Percentiles rank a stretch among this genome's conserved stretches.
Evolutionary conservation across 1,284 basidiomycete genomes (phyloP).

Genomic region (Malassezia globosa): DNA sequence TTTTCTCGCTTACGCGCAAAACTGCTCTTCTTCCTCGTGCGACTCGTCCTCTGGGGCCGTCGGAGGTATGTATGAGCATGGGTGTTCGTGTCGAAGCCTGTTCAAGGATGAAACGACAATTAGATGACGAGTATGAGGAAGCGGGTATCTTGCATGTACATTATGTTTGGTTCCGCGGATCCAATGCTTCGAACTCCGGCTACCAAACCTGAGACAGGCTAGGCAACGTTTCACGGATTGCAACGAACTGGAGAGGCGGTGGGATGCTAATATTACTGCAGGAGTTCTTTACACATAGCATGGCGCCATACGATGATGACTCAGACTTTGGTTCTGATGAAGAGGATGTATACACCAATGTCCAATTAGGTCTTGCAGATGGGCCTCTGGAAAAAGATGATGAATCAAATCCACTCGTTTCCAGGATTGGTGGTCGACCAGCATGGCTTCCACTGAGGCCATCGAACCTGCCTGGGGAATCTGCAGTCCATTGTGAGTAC

Average conservation of each 20-base stretch:
- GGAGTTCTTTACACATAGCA: constrained; percentile 1
- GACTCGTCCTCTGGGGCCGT: too few relatives aligned
- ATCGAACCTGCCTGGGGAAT: constrained; percentile 20
- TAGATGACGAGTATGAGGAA: constrained; percentile 43
- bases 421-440: constrained; percentile 38
- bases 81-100: constrained; percentile 9
- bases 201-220: constrained; percentile 32
- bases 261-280: neutral
- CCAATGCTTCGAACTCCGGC: constrained; percentile 37
- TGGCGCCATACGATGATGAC: constrained; percentile 19
- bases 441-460: constrained; percentile 31
- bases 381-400: constrained; percentile 36
- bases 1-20: too few relatives aligned
- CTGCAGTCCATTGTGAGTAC: constrained; percentile 22
- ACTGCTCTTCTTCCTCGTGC: too few relatives aligned
- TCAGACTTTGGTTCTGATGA: constrained; percentile 35
- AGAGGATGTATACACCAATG: constrained; percentile 27
- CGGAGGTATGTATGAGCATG: constrained; percentile 5
- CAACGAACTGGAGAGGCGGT: too few relatives aligned
- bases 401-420: constrained; percentile 42
- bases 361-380: constrained; percentile 41
- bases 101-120: constrained; percentile 30
- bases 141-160: constrained; percentile 10
- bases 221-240: too few relatives aligned
- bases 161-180: constrained; percentile 13